Base-by-base conservation (phyloP, 148 eudicot genomes). In the Rhododendron mucronatum region DNA sequence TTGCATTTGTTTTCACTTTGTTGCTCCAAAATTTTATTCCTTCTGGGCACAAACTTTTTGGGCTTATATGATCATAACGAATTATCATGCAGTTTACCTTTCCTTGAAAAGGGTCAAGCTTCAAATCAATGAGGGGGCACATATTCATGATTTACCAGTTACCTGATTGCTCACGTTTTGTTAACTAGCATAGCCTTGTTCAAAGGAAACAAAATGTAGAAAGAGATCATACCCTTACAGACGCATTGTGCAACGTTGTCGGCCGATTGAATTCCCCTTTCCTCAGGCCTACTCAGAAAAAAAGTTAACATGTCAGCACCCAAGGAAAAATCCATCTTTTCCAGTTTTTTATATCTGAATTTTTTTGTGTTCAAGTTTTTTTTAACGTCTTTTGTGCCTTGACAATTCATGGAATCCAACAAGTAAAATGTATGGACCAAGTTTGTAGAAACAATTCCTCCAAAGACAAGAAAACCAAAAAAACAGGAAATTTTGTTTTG, bases 231-330 rank as follows among this genome's bases (percentile, higher is more conserved):
- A 90, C 84, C 74, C 61, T 44, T 26, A 76, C 81, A 85, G 45
- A 45, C 28, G 23, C 39, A 37, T 77, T 14, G 11, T 74, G 65
- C 45, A 39, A 80, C 51, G 82, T 75, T 28, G 76, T 82, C 84
- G 86, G 84, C 89, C 87, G 86, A 9, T 3, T 33, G 51, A 23
- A 61, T 39, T 41, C 84, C 15, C 78, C 84, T 65, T 86, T 87
- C 86, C 74, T 83, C 57, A 75, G 77, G 81, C 89, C 92, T 93
- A 87, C 55, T 55, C 80, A 82, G 33, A 86, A 14, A 23, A n/a
- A 86, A 71, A 86, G 23, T 50, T 80, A 74, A 53, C 81, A 51
- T 11, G 51, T 76, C 51, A 84, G 35, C 30, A 61, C 18, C 13
- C 76, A 0, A 28, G 2, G 16, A 30, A 71, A 65, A 30, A 71